Conservation (phyloP, 2,329 filamentous ascomycete species). For the Fusarium mangiferae region DNA sequence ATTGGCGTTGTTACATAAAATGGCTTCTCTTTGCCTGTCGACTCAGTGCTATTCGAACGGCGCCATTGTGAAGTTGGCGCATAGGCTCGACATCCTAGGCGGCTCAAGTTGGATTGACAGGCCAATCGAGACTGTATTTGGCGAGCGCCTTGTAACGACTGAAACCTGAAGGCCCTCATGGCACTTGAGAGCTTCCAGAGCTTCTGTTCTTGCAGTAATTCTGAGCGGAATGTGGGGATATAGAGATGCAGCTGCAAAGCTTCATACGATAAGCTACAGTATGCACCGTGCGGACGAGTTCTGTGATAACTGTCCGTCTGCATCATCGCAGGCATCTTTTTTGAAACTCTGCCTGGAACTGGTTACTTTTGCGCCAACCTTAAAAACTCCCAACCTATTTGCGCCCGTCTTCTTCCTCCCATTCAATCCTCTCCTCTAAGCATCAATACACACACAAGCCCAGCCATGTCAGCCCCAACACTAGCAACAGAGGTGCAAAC, state of each 20-base stretch:
- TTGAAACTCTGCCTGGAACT: constrained; percentile 10
- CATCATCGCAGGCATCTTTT: constrained; percentile 23
- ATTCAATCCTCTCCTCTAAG: background rate
- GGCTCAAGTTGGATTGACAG: constrained; percentile 41
- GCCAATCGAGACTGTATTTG: constrained; percentile 30
- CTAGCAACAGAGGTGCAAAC: constrained; percentile 57
- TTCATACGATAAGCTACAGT: constrained; percentile 31
- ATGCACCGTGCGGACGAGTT: constrained; percentile 31
- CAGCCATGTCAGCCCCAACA: constrained; percentile 50
- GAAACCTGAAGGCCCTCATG: constrained; percentile 47
- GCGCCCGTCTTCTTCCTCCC: no score
- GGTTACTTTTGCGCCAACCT: constrained; percentile 39
- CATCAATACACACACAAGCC: background rate
- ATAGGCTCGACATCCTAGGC: constrained; percentile 43
- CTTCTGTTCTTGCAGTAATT: background rate
- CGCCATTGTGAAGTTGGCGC: constrained; percentile 44
- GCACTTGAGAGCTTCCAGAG: background rate
- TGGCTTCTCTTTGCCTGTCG: constrained; percentile 75
- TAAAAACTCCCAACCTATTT: background rate
- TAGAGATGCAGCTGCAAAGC: constrained; percentile 9
- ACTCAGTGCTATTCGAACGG: constrained; percentile 45
- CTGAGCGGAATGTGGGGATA: constrained; percentile 17
- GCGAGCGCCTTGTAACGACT: constrained; percentile 41
- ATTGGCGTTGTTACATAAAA: constrained; percentile 97
- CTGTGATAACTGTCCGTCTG: constrained; percentile 38